Base-by-base conservation (phyloP, 495 filamentous ascomycete genomes). In the Pyrenopolyporus hunteri region DNA sequence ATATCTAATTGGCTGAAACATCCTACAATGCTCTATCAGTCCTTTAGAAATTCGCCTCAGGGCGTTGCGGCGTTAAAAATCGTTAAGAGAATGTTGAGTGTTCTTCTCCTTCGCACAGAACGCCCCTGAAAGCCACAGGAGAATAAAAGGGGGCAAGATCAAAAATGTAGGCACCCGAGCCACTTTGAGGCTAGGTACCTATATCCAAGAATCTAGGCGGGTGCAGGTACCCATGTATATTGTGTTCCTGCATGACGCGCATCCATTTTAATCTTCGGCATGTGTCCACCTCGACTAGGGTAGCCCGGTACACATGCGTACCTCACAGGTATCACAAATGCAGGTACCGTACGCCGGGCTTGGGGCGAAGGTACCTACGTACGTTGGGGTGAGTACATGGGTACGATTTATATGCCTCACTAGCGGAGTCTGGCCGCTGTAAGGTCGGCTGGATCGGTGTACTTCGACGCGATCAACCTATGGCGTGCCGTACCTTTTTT, bases 301-400 rank as follows among this genome's bases (percentile, higher is more conserved):
- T 28, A 46, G 25, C 10, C 14, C 9, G 2, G 2, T 26, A n/a
- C 28, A 45, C 3, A 29, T 46, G 37, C 19, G 37, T 19, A 39
- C 35, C 31, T 33, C 9, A n/a, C 31, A 33, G 8, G 31, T 40
- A 40, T n/a, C n/a, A n/a, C n/a, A 53, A 39, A 48, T 16, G 49
- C 58, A 61, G 58, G 58, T 62, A 62, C 59, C 39, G 16, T 16
- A 37, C 39, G 33, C 59, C 37, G n/a, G n/a, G n/a, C n/a, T n/a
- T n/a, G n/a, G n/a, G n/a, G n/a, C n/a, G n/a, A n/a, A n/a, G n/a
- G 17, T 19, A 46, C 3, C 13, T 32, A 11, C 28, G 44, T 4
- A 22, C 7, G 20, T 29, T 29, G 26, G 9, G 11, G 31, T 52
- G n/a, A n/a, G n/a, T n/a, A n/a, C n/a, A n/a, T n/a, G n/a, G n/a